These are phyloP conservation scores for Thalassiosira ordinaria DNA, from an alignment of 352 stramenopile species.

Conservation along the genomic window DNA sequence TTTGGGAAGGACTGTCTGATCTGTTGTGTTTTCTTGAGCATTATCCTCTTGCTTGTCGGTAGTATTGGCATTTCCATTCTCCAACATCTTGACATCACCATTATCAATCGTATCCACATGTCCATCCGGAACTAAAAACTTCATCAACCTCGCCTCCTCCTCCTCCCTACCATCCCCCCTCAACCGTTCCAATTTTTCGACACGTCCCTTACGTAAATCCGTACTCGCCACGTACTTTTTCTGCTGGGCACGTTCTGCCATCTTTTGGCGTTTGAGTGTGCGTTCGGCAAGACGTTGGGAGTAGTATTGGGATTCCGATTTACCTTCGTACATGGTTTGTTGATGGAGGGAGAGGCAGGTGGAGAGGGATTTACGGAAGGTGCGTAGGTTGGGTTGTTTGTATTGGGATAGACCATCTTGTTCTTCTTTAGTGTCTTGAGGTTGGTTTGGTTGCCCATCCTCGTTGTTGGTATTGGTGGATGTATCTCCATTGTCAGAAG, in stretches of 20 bases:
- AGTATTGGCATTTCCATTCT: conserved; percentile 39
- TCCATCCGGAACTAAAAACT: conserved; percentile 92
- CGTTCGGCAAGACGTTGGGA: conserved; percentile 59
- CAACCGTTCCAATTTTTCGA: conserved; percentile 91
- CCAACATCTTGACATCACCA: conserved; percentile 47
- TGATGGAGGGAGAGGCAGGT: conserved; percentile 72
- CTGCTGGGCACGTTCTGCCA: conserved; percentile 77
- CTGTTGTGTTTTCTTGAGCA: conserved; percentile 38
- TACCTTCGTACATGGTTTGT: conserved; percentile 74
- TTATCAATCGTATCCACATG: conserved; percentile 68
- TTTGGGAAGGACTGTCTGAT: conserved; percentile 84
- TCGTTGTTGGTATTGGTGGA: too few relatives aligned
- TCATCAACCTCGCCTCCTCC: conserved; percentile 74
- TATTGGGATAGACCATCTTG: conserved; percentile 59
- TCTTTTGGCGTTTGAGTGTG: conserved; percentile 80
- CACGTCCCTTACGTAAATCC: conserved; percentile 89
- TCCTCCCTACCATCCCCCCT: conserved; percentile 88
- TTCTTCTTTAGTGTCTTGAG: conserved; percentile 5
- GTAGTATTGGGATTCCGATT: conserved; percentile 67
- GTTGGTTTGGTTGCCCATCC: neutral
- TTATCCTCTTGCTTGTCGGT: conserved; percentile 22
- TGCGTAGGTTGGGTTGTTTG: conserved; percentile 63
- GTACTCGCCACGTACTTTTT: conserved; percentile 93
- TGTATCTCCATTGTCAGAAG: conserved; percentile 3
- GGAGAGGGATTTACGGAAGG: conserved; percentile 77